phyloP scores from a whole-genome alignment of 164 flowering plant species.

The Platanus orientalis region DNA sequence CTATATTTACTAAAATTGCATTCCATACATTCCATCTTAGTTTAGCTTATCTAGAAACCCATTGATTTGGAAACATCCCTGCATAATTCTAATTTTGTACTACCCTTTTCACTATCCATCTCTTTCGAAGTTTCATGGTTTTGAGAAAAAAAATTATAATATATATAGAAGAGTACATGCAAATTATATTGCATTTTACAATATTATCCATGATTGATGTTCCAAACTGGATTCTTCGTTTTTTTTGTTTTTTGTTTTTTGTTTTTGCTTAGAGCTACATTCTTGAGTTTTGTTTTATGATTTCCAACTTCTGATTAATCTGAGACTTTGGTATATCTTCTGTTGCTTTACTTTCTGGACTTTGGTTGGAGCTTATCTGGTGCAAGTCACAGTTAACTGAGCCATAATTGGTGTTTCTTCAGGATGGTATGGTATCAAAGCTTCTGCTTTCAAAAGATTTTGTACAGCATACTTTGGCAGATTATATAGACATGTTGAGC shows the following conservation, averaged over 20 bases:
- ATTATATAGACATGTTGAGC: neutral
- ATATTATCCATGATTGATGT: too few species aligned
- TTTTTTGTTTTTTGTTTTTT: neutral
- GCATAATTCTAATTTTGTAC: too few species aligned
- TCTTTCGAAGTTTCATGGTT: too few species aligned
- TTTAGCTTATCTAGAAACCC: too few species aligned
- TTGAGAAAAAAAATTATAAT: too few species aligned
- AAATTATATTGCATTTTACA: too few species aligned
- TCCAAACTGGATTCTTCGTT: neutral
- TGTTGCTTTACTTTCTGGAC: slow-evolving; percentile 12
- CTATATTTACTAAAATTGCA: too few species aligned
- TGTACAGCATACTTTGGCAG: neutral
- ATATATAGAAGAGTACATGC: too few species aligned
- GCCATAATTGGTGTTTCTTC: slow-evolving; percentile 26
- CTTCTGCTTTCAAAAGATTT: slow-evolving; percentile 4
- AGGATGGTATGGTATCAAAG: slow-evolving; percentile 63
- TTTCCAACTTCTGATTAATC: slow-evolving; percentile 8
- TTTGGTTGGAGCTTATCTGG: slow-evolving; percentile 32
- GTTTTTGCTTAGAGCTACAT: neutral
- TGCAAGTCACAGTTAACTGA: slow-evolving; percentile 20
- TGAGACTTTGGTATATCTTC: slow-evolving; percentile 14
- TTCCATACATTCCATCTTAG: too few species aligned
- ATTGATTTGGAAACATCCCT: too few species aligned
- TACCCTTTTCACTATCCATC: too few species aligned
- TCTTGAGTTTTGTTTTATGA: neutral